Evolutionary conservation across 805 yeast genomes (phyloP).

Genomic region (Wickerhamiella domercqiae): DNA sequence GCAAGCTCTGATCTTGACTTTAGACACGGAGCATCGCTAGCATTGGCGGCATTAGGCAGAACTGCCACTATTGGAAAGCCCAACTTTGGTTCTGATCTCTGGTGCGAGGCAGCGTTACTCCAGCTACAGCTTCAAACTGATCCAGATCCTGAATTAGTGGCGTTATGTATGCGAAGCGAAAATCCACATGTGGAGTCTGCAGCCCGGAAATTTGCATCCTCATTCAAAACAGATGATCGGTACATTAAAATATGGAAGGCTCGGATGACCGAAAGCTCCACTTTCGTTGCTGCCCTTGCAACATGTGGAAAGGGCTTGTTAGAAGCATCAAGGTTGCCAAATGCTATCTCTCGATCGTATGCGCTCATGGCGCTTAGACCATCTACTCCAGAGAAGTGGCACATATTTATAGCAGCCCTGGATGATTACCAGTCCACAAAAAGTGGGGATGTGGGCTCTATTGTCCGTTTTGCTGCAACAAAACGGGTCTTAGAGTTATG

Average conservation of each 20-base stretch:
- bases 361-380: conserved; percentile 6
- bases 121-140: neutral
- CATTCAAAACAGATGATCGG: neutral
- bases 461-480: conserved; percentile 42
- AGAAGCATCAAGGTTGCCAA: conserved; percentile 1
- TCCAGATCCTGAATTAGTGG: neutral
- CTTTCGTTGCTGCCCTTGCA: conserved; percentile 11
- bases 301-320: neutral
- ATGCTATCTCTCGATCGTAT: conserved; percentile 6
- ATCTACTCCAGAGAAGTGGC: neutral
- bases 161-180: neutral
- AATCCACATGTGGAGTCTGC: conserved; percentile 1
- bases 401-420: conserved; percentile 26
- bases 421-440: conserved; percentile 66
- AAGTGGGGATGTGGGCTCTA: conserved; percentile 87
- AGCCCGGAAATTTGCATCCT: conserved; percentile 1
- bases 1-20: conserved; percentile 1
- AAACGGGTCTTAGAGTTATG: conserved; percentile 22
- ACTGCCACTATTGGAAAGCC: neutral
- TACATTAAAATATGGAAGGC: conserved; percentile 4
- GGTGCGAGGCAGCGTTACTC: conserved; percentile 5
- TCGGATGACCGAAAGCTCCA: conserved; percentile 4
- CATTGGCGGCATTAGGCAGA: conserved; percentile 5
- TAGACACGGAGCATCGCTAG: conserved; percentile 9
- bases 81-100: conserved; percentile 1